phyloP scores from a whole-genome alignment of 768 basidiomycete species.

The Phylloporus scabripes region DNA sequence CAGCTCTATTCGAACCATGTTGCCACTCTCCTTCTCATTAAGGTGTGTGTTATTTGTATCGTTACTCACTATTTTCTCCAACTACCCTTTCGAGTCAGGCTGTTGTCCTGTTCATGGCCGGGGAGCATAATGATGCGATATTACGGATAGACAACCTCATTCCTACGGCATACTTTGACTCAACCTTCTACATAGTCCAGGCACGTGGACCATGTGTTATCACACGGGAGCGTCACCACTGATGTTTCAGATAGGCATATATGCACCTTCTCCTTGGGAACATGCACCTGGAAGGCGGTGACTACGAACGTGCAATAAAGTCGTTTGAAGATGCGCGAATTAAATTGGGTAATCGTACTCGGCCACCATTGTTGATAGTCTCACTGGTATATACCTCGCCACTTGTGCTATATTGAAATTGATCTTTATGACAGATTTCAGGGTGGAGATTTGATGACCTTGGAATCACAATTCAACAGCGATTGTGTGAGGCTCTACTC shows the following conservation, averaged over 20 bases:
- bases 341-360: not conserved
- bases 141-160: constrained; percentile 3
- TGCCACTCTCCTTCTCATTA: not conserved
- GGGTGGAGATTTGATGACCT: not conserved
- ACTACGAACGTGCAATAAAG: not conserved
- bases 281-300: not conserved
- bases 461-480: not conserved
- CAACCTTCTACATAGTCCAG: not conserved
- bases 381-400: not conserved
- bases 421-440: not conserved
- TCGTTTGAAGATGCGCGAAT: not conserved
- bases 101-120: not conserved
- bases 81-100: not conserved
- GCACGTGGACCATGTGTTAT: not conserved
- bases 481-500: not conserved
- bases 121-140: not conserved
- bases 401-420: not conserved
- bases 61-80: not conserved
- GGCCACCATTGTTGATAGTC: not conserved
- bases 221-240: not conserved
- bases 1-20: not conserved
- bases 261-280: not conserved
- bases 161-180: not conserved
- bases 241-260: not conserved
- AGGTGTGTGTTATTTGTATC: not conserved